phyloP scores from a whole-genome alignment of 1,139 yeast genomes.

The Chernovozyma aurita region DNA sequence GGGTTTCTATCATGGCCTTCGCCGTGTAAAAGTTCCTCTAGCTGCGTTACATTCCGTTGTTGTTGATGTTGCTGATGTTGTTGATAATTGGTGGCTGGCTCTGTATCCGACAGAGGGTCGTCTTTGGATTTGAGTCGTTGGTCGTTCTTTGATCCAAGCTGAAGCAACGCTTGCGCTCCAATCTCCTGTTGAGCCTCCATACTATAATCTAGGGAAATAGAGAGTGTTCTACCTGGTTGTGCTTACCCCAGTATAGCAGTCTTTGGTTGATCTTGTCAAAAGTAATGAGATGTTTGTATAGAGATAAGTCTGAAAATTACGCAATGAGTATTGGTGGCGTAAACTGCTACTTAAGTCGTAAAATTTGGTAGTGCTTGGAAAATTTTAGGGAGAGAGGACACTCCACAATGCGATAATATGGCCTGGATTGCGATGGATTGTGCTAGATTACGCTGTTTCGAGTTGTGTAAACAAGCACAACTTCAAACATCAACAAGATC shows the following conservation, averaged over 20 bases:
- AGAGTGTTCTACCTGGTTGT: no score
- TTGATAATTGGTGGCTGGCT: not conserved
- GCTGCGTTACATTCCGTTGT: conserved; percentile 5
- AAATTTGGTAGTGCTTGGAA: no score
- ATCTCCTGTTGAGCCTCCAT: conserved; percentile 39
- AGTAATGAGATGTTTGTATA: no score
- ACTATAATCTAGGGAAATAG: no score
- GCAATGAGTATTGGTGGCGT: not conserved
- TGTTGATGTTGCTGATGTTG: conserved; percentile 1
- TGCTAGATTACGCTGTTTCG: no score
- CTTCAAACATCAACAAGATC: no score
- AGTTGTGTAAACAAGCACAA: no score
- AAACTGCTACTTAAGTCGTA: not conserved
- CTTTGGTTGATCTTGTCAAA: no score
- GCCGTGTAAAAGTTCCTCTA: conserved; percentile 2
- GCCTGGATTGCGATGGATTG: no score
- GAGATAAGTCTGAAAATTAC: not conserved
- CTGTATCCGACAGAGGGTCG: conserved; percentile 5
- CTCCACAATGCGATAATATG: no score
- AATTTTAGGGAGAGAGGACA: no score
- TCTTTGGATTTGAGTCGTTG: conserved; percentile 17
- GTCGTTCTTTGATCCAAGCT: conserved; percentile 30
- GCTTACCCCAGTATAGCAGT: no score
- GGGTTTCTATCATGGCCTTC: not conserved
- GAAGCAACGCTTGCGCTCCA: conserved; percentile 45